phyloP scores from a whole-genome alignment of 78 protist genomes.

The Speleostelium caveatum region DNA sequence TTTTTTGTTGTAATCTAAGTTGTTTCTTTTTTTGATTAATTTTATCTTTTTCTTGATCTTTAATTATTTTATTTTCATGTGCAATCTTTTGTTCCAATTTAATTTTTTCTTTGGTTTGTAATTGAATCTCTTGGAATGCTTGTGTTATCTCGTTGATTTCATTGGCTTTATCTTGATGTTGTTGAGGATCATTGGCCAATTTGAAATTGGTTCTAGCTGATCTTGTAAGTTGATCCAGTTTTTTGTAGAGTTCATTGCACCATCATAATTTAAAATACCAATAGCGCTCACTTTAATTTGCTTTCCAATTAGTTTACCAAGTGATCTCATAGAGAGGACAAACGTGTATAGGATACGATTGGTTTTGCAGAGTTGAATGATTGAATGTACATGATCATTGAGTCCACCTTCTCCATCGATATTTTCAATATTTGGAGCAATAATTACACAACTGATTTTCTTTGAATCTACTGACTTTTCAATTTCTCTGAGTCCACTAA shows the following conservation, averaged over 20 bases:
- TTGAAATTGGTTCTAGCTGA: not conserved
- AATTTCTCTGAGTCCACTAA: slow-evolving; percentile 54
- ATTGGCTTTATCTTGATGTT: no score
- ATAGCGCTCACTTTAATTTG: slow-evolving; percentile 35
- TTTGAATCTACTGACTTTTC: slow-evolving; percentile 5
- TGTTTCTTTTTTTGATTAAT: no score
- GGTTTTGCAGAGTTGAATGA: slow-evolving; percentile 22
- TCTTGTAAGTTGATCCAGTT: not conserved
- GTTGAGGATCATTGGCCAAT: no score
- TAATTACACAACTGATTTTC: slow-evolving; percentile 15
- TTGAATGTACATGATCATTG: slow-evolving; percentile 2
- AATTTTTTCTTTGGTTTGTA: no score
- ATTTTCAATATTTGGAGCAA: slow-evolving; percentile 53
- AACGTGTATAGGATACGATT: slow-evolving; percentile 37
- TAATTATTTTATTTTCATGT: no score
- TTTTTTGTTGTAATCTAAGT: no score
- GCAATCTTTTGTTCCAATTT: no score
- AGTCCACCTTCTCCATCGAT: slow-evolving; percentile 43
- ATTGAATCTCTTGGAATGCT: no score
- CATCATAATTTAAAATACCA: slow-evolving; percentile 18
- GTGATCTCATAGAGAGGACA: slow-evolving; percentile 23
- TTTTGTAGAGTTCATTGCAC: slow-evolving; percentile 24
- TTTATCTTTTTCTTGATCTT: no score
- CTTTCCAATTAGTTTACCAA: slow-evolving; percentile 31
- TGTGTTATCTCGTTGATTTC: no score